A percentile compares a stretch with the other conserved stretches of the same genome.
phyloP scores from a whole-genome alignment of 2,329 filamentous ascomycete genomes.

The Penicillium freii region DNA sequence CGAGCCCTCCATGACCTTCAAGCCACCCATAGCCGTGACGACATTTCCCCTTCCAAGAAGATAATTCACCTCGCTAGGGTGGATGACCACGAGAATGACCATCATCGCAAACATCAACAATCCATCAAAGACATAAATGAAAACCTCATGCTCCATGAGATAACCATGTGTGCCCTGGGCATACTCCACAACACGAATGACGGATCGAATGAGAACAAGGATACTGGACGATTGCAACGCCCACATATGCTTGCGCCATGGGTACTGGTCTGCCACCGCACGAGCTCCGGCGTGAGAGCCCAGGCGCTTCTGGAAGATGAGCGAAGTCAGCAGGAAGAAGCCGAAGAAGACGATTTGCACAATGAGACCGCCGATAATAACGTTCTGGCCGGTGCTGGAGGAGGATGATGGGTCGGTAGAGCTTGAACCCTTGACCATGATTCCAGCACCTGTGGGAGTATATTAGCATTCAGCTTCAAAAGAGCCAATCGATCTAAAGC shows the following conservation, averaged over 20 bases:
- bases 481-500: background rate
- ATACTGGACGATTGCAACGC: slow-evolving; percentile 25
- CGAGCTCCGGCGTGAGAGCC: slow-evolving; percentile 27
- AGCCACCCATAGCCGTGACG: slow-evolving; percentile 20
- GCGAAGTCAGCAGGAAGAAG: slow-evolving; percentile 27
- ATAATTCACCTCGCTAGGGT: slow-evolving; percentile 28
- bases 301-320: slow-evolving; percentile 30
- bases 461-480: background rate
- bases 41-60: slow-evolving; percentile 17
- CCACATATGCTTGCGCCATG: slow-evolving; percentile 41
- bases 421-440: slow-evolving; percentile 17
- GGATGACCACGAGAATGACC: slow-evolving; percentile 23
- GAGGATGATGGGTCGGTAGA: background rate
- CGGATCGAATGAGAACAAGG: slow-evolving; percentile 30
- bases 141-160: slow-evolving; percentile 29
- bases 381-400: slow-evolving; percentile 20
- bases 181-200: slow-evolving; percentile 33
- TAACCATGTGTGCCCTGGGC: slow-evolving; percentile 27
- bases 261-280: slow-evolving; percentile 16
- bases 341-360: slow-evolving; percentile 34
- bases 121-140: slow-evolving; percentile 33
- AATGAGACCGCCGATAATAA: slow-evolving; percentile 31
- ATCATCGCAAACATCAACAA: slow-evolving; percentile 30
- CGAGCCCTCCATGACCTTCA: slow-evolving; percentile 14
- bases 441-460: slow-evolving; percentile 14